phyloP scores from a whole-genome alignment of 2,329 filamentous ascomycete genomes.

The Stromatinia cepivora region DNA sequence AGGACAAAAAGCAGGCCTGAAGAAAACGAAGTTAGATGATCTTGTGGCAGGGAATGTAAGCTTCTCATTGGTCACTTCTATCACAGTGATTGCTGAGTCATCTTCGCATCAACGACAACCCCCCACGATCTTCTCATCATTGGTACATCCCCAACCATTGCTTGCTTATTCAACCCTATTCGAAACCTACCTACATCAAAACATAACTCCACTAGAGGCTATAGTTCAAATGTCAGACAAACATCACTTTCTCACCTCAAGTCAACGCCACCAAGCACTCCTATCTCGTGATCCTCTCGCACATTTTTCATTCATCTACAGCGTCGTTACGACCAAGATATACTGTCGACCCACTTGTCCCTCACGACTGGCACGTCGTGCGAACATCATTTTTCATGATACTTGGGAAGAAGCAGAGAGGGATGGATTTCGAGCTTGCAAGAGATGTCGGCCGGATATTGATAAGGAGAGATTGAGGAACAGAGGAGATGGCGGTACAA shows the following conservation, averaged over 20 bases:
- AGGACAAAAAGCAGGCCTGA: neutral
- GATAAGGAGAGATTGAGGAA: neutral
- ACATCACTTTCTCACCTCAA: neutral
- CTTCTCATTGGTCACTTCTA: slow-evolving; percentile 17
- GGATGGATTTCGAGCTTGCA: slow-evolving; percentile 5
- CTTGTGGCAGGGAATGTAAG: neutral
- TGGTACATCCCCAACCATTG: neutral
- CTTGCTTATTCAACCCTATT: neutral
- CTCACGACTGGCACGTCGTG: slow-evolving; percentile 59
- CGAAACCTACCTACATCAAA: neutral
- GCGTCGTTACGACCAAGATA: slow-evolving; percentile 50
- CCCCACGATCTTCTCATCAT: neutral
- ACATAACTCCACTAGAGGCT: fast-evolving
- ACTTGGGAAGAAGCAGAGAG: slow-evolving; percentile 17
- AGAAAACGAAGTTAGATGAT: neutral
- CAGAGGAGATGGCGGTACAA: too few relatives aligned
- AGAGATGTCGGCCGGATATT: slow-evolving; percentile 7
- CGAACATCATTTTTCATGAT: slow-evolving; percentile 59
- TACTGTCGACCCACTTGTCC: slow-evolving; percentile 64
- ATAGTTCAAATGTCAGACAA: neutral
- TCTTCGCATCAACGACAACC: neutral
- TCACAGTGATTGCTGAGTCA: slow-evolving; percentile 13
- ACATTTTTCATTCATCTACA: slow-evolving; percentile 49
- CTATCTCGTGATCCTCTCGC: slow-evolving; percentile 43
- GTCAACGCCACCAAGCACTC: slow-evolving; percentile 28